Evolutionary conservation across 2,329 filamentous ascomycete species (phyloP).

Genomic region (Pestalotiopsis sp.): DNA sequence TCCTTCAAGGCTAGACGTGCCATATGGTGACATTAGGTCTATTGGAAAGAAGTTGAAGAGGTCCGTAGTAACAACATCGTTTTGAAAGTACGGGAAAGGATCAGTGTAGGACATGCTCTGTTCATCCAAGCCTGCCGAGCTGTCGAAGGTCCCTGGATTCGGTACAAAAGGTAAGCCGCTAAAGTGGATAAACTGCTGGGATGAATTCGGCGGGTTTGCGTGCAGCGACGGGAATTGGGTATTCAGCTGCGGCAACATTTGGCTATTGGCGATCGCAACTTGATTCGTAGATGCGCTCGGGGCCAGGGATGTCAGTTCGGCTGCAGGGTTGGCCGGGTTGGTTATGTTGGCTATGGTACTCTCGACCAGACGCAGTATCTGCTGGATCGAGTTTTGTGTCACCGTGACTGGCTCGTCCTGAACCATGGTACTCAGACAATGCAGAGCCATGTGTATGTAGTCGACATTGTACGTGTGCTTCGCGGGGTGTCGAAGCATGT

Average conservation of each 20-base stretch:
- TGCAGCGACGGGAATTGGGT: constrained; percentile 24
- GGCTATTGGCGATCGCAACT: background rate
- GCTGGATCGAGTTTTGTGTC: constrained; percentile 21
- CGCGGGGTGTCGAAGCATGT: constrained; percentile 28
- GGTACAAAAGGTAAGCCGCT: background rate
- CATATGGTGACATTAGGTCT: constrained; percentile 4
- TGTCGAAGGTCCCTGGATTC: background rate
- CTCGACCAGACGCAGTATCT: constrained; percentile 23
- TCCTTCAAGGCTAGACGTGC: constrained; percentile 1
- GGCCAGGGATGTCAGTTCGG: constrained; percentile 7
- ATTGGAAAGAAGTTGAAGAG: constrained; percentile 8
- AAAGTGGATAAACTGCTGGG: constrained; percentile 6
- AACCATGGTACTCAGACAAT: constrained; percentile 26
- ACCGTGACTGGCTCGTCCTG: constrained; percentile 21
- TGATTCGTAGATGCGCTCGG: background rate
- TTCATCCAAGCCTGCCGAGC: background rate
- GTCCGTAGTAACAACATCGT: constrained; percentile 4
- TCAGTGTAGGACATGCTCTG: background rate
- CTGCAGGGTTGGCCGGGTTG: constrained; percentile 12
- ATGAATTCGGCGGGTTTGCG: background rate
- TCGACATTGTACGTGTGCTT: constrained; percentile 32
- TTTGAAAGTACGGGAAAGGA: constrained; percentile 4
- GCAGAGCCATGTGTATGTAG: constrained; percentile 28
- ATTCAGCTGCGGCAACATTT: constrained; percentile 13
- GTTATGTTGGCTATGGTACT: constrained; percentile 22